Evolutionary conservation across 139 green algal genomes (phyloP), one percentile per base, ranked within the genome.

Genomic region (Chlamydomonas sp.): DNA sequence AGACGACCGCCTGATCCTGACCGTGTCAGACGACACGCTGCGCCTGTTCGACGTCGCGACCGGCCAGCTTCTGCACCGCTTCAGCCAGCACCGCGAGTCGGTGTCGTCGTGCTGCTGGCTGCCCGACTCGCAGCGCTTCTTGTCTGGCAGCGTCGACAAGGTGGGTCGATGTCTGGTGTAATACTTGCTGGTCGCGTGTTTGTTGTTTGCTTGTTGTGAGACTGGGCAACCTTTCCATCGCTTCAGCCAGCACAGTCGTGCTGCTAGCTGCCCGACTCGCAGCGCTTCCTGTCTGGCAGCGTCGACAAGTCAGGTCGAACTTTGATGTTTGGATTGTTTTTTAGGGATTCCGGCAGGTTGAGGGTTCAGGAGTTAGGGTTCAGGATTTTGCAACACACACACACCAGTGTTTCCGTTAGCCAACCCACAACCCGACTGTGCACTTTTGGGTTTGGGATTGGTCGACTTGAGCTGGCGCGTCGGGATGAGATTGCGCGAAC

Each of bases 21-120:
- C n/a, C n/a, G n/a, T n/a, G n/a, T n/a, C n/a, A 58, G 89, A 80
- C 33, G 72, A 72, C 24, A 67, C 39, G 35, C 34, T 86, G 38
- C 79, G 85, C 60, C 64, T 91, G 73, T 92, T 84, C 81, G 77
- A 88, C 35, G 72, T 79, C 35, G 75, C 57, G 2, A 83, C 70
- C 4, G 83, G 83, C 20, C 71, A 59, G n/a, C 48, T 81, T 43
- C 35, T 75, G 31, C 73, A 81, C 66, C 70, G 30, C 36, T 80
- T 67, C 71, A 76, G 47, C 50, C 81, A 89, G 37, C 81, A 87
- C 73, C 72, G 64, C 1, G 75, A 92, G 28, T 58, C 72, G 1
- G 85, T 96, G 1, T 85, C 79, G 6, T 80, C 85, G 3, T 84
- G 78, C 43, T 84, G 81, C 13, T 97, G 92, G 92, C 66, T 96